Percentiles rank a stretch among this genome's conserved stretches.
Conservation (phyloP, 345 rosid species). For the Boechera stricta region DNA sequence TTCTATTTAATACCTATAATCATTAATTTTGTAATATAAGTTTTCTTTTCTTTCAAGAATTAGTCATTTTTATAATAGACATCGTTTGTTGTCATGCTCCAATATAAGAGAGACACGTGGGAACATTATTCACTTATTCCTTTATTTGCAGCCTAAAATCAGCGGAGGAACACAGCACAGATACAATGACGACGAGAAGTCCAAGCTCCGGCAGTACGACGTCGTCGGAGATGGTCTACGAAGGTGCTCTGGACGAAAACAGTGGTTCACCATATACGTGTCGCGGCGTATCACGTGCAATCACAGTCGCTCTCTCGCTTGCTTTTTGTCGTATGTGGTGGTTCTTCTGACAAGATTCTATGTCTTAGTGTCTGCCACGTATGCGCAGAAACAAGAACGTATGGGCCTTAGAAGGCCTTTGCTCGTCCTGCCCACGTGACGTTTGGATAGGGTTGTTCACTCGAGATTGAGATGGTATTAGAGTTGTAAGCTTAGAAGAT, state of each 20-base stretch:
- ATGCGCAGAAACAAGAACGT: not conserved
- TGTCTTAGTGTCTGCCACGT: not conserved
- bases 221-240: conserved; percentile 61
- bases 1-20: not conserved
- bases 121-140: not conserved
- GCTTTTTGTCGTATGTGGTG: conserved; percentile 48
- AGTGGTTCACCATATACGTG: conserved; percentile 46
- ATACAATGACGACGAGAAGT: conserved; percentile 14
- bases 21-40: not conserved
- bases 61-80: not conserved
- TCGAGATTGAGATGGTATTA: not conserved
- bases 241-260: conserved; percentile 54
- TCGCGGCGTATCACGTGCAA: conserved; percentile 23
- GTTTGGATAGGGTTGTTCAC: not conserved
- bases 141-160: conserved; percentile 63
- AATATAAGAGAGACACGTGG: conserved; percentile 5
- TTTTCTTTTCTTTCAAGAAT: not conserved
- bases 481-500: not conserved
- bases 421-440: conserved; percentile 5
- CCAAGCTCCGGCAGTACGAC: not conserved
- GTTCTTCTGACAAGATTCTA: conserved; percentile 36
- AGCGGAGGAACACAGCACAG: conserved; percentile 44
- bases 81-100: conserved; percentile 13
- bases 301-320: conserved; percentile 23
- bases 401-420: not conserved